Evolutionary conservation across 2,329 filamentous ascomycete genomes (phyloP), one percentile per base, ranked within the genome.

Genomic region (Fusarium burgessii): DNA sequence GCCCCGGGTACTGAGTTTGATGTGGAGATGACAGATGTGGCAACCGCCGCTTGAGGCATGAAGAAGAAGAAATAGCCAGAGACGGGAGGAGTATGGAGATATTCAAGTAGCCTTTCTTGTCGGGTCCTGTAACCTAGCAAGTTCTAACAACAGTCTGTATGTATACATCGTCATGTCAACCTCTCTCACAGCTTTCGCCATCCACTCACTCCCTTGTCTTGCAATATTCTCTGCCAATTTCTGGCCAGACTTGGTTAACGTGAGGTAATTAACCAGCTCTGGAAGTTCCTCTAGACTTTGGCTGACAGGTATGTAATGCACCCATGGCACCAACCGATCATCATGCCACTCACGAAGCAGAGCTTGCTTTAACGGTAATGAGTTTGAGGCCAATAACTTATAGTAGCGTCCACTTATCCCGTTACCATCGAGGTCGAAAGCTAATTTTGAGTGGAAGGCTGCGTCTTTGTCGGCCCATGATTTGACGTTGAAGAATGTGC

Each of bases 141-240:
- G 84, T 81, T 92, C 90, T 27, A 92, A 74, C 71, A 92, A 67
- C 62, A 92, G 74, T 52, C 90, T 81, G 72, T 91, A 91, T 32
- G 88, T 82, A 81, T 90, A 91, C 4, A 88, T 82, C 32, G 86
- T 83, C 73, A 90, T 84, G 75, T 92, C 89, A 40, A 87, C 84
- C 46, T 88, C 86, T 43, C 89, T 77, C 36, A 92, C 73, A 14
- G 85, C 86, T 71, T 81, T 84, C 0, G 71, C 74, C 49, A 84
- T 85, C 90, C 90, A 92, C 12, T 84, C 81, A 12, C 82, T 80
- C 1, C 90, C 89, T 11, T 79, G 76, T 51, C 85, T 81, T 2
- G 88, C 89, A 64, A 92, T 86, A 32, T 81, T 77, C 32, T 79
- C 77, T 0, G 87, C 89, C 61, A 82, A 80, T 25, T 65, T 64